Evolutionary conservation across 2,329 filamentous ascomycete genomes (phyloP), one percentile per base, ranked within the genome.

Genomic region (Trichoderma harzianum): DNA sequence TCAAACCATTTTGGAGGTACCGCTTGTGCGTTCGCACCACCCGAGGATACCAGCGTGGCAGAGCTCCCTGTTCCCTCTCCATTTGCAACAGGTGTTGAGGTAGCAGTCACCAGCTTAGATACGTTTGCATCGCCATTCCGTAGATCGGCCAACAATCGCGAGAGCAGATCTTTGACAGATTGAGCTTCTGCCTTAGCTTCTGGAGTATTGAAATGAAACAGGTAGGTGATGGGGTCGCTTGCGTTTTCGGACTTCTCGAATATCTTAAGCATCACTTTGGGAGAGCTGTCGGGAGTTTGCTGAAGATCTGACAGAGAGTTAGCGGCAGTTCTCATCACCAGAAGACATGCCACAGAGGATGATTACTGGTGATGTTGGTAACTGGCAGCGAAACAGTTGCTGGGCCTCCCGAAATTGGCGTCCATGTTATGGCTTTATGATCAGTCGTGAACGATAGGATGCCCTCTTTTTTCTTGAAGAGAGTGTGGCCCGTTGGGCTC

Each of bases 381-480:
- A 98, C 88, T 8, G 88, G 83, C 72, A 98, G 87, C 0, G 89
- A 91, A 73, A 98, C 84, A 30, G 87, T 84, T 4, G 92, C 87
- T 68, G 90, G 85, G 3, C 90, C 88, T 39, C 88, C 87, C 60
- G 87, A 87, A 69, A 89, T 86, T 11, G 94, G 92, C 36, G 90
- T 93, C 95, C 95, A 99, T 80, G 89, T 91, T 73, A 98, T 89
- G 47, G 87, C 90, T 78, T 88, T 89, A 77, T 89, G 87, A 81
- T 97, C 93, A 71, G 87, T 84, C 18, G 92, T 90, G 76, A 98
- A 86, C 30, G 90, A 89, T 78, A 99, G 84, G 73, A 89, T 89
- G 80, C 96, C 96, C 85, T 98, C 93, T 82, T 97, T 96, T 86
- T 98, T 99, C 84, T 98, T 98, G 87, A 96, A 98, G 72, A 91